These are phyloP conservation scores for Apiotrichum brassicae DNA, from an alignment of 1,284 basidiomycete species.

Conservation along the genomic window DNA sequence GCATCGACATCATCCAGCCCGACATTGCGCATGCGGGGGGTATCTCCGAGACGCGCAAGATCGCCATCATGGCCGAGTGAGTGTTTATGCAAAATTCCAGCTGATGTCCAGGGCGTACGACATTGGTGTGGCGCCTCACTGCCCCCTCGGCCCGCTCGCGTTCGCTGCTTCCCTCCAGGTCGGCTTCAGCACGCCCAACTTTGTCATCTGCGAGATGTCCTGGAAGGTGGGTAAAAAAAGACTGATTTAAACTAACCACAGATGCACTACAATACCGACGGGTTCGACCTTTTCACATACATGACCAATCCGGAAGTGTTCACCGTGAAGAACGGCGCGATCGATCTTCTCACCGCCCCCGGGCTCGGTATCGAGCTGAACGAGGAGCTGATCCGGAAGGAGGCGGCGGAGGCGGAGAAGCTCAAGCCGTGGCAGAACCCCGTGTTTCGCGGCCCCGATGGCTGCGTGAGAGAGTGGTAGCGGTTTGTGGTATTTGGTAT, in stretches of 20 bases:
- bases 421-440: slow-evolving; percentile 55
- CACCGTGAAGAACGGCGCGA: slow-evolving; percentile 56
- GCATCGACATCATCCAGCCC: slow-evolving; percentile 66
- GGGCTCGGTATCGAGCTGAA: slow-evolving; percentile 66
- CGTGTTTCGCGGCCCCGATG: slow-evolving; percentile 56
- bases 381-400: slow-evolving; percentile 56
- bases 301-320: slow-evolving; percentile 56
- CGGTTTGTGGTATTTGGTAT: not conserved
- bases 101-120: slow-evolving; percentile 39
- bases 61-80: slow-evolving; percentile 61
- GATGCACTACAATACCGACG: slow-evolving; percentile 67
- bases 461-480: slow-evolving; percentile 55
- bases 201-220: slow-evolving; percentile 48
- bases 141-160: slow-evolving; percentile 56
- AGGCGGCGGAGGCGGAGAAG: slow-evolving; percentile 48
- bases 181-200: slow-evolving; percentile 46
- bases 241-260: slow-evolving; percentile 36
- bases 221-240: slow-evolving; percentile 40
- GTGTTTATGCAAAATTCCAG: slow-evolving; percentile 1
- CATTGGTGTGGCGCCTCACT: slow-evolving; percentile 49
- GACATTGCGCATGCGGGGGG: slow-evolving; percentile 57
- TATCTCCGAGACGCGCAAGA: slow-evolving; percentile 65
- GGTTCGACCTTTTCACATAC: slow-evolving; percentile 61
- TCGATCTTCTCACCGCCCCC: slow-evolving; percentile 55
- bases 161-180: slow-evolving; percentile 56